Conservation (phyloP, 2,329 filamentous ascomycete species). For the Scopulariopsis brevicaulis region DNA sequence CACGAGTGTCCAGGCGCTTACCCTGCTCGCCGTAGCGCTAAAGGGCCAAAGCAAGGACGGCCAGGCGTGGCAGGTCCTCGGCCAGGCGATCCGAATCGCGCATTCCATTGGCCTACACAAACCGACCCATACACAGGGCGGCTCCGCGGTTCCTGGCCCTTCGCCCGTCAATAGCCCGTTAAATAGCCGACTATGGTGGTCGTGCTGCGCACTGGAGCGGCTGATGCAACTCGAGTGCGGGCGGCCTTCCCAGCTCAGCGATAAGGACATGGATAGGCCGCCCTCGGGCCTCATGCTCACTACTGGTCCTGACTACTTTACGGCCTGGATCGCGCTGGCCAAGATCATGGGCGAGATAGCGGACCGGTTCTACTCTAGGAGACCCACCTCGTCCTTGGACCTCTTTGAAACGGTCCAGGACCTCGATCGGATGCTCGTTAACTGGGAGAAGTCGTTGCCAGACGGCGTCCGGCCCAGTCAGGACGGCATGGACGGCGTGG, state of each 20-base stretch:
- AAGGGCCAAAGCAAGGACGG: constrained; percentile 12
- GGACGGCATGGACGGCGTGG: not conserved
- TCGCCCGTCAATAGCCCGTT: not conserved
- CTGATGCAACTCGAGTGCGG: not conserved
- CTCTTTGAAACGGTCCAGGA: not conserved
- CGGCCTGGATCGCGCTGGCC: not conserved
- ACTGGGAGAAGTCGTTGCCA: not conserved
- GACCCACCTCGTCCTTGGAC: not conserved
- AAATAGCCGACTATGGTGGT: not conserved
- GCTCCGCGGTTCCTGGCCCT: not conserved
- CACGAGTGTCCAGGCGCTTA: constrained; percentile 11
- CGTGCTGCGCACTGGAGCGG: not conserved
- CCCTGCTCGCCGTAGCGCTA: constrained; percentile 9
- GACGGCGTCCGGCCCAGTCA: not conserved
- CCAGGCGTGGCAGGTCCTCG: constrained; percentile 13
- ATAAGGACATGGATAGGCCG: not conserved
- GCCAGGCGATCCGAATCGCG: constrained; percentile 13
- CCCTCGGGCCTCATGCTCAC: not conserved
- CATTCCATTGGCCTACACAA: constrained; percentile 14
- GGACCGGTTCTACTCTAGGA: not conserved
- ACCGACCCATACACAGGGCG: not conserved
- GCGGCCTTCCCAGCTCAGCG: not conserved
- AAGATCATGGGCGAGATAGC: not conserved
- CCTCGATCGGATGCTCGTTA: not conserved
- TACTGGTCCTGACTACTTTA: not conserved